Evolutionary conservation across 768 basidiomycete genomes (phyloP).

Genomic region (Imleria badia): DNA sequence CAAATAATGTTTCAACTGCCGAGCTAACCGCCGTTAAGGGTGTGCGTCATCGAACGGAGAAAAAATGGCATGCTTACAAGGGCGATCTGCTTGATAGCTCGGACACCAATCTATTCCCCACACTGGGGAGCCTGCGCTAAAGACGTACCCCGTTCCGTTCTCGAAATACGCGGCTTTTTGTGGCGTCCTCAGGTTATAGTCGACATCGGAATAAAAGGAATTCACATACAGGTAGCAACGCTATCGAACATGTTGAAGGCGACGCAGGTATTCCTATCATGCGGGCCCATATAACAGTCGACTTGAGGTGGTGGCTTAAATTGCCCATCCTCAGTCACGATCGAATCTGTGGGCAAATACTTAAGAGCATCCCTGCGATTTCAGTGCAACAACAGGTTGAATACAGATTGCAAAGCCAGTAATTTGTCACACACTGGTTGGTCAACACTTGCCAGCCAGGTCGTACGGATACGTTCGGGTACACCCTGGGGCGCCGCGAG

Average conservation of each 20-base stretch:
- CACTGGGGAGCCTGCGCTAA: slow-evolving; percentile 88
- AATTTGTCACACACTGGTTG: slow-evolving; percentile 45
- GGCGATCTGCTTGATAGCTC: slow-evolving; percentile 55
- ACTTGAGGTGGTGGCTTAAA: slow-evolving; percentile 54
- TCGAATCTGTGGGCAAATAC: slow-evolving; percentile 58
- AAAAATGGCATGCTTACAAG: slow-evolving; percentile 37
- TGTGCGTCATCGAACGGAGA: not conserved
- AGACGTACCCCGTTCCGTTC: slow-evolving; percentile 62
- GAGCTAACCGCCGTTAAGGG: slow-evolving; percentile 36
- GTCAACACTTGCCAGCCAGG: slow-evolving; percentile 47
- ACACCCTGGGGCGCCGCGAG: slow-evolving; percentile 58
- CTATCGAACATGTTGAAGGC: slow-evolving; percentile 57
- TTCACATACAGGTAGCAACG: slow-evolving; percentile 59
- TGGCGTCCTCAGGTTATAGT: not conserved
- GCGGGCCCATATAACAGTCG: slow-evolving; percentile 66
- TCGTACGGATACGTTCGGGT: slow-evolving; percentile 43
- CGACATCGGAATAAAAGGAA: slow-evolving; percentile 10
- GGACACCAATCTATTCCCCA: slow-evolving; percentile 96
- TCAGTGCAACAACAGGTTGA: slow-evolving; percentile 1
- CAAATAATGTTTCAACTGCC: slow-evolving; percentile 70
- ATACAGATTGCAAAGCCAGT: not conserved
- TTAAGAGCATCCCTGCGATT: slow-evolving; percentile 49
- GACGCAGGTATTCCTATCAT: slow-evolving; percentile 48
- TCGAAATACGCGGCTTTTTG: slow-evolving; percentile 57
- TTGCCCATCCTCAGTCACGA: slow-evolving; percentile 50